Conservation (phyloP, 2,329 filamentous ascomycete genomes). For the Escovopsis sp. region DNA sequence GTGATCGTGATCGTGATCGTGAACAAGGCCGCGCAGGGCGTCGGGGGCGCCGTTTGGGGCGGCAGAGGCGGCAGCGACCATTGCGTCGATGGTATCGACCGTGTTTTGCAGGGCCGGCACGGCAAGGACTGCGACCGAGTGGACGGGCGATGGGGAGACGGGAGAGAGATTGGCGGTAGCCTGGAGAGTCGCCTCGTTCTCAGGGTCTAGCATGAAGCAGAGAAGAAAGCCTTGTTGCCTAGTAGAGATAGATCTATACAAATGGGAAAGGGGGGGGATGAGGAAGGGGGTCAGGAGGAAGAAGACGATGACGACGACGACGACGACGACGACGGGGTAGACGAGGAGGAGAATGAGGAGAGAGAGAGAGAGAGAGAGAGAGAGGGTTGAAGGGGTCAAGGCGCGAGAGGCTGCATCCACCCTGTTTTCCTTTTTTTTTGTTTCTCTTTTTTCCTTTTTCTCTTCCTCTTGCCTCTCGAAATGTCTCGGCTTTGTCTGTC, state of each 20-base stretch:
- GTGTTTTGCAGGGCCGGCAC: constrained; percentile 38
- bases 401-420: background rate
- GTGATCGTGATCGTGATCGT: constrained; percentile 11
- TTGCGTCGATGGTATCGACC: constrained; percentile 34
- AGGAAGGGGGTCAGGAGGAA: constrained; percentile 5
- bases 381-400: too few species aligned
- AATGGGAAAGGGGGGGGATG: too few species aligned
- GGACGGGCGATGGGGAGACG: constrained; percentile 33
- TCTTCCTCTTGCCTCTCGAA: too few species aligned
- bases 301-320: constrained; percentile 1
- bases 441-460: too few species aligned
- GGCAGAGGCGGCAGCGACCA: constrained; percentile 23
- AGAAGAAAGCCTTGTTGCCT: too few species aligned
- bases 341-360: background rate
- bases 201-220: constrained; percentile 9
- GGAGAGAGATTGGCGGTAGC: constrained; percentile 39
- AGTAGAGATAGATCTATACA: too few species aligned
- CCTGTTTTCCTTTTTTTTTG: background rate
- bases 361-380: background rate
- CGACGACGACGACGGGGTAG: background rate
- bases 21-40: constrained; percentile 10
- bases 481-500: too few species aligned
- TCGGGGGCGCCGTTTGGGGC: constrained; percentile 15
- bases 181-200: constrained; percentile 31
- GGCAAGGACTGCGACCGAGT: constrained; percentile 30